Conservation (phyloP, 176 grass and related monocot species). For the Phoenix roebelenii region DNA sequence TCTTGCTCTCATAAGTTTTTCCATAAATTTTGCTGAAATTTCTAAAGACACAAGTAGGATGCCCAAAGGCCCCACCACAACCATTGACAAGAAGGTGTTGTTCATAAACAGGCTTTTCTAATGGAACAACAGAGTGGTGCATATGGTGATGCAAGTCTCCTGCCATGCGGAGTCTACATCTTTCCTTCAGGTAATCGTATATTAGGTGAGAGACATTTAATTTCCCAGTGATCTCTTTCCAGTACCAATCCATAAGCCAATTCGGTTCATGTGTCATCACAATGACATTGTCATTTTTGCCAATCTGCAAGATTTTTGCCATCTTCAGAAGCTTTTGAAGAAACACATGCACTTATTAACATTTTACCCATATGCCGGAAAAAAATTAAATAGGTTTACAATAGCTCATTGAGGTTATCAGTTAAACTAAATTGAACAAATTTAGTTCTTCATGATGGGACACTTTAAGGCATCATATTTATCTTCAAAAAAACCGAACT, state of each 20-base stretch:
- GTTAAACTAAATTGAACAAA: too few species aligned
- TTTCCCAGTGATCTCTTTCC: conserved; percentile 64
- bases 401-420: too few species aligned
- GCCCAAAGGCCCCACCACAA: conserved; percentile 93
- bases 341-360: background rate
- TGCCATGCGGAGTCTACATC: conserved; percentile 85
- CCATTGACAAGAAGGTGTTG: conserved; percentile 94
- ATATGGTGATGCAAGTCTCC: conserved; percentile 99
- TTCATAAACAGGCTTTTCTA: conserved; percentile 46
- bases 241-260: conserved; percentile 99
- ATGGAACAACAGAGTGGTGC: conserved; percentile 62
- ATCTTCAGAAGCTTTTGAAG: conserved; percentile 7
- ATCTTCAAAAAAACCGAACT: too few species aligned
- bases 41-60: conserved; percentile 86
- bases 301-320: conserved; percentile 46
- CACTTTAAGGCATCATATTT: too few species aligned
- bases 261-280: conserved; percentile 93
- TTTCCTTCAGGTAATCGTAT: conserved; percentile 61
- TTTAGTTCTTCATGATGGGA: too few species aligned
- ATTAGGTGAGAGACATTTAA: conserved; percentile 75
- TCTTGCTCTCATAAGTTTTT: conserved; percentile 65
- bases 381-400: too few species aligned
- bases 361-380: too few species aligned
- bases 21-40: conserved; percentile 72
- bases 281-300: conserved; percentile 75